Evolutionary conservation across 148 eudicot species (phyloP).

Genomic region (Rhododendron simsii): DNA sequence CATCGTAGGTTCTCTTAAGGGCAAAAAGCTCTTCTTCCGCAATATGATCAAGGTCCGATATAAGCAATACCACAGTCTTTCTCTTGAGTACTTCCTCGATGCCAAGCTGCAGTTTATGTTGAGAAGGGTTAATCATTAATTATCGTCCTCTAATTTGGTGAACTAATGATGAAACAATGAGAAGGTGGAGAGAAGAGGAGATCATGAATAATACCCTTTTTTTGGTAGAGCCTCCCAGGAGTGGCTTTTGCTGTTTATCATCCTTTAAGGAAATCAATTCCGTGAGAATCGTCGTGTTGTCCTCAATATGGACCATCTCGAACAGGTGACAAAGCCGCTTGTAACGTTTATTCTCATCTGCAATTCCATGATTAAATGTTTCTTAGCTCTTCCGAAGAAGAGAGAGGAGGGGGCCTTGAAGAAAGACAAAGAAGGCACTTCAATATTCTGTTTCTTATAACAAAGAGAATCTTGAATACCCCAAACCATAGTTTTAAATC

Average conservation of each 20-base stretch:
- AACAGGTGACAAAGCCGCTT: constrained; percentile 49
- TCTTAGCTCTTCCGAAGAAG: not conserved
- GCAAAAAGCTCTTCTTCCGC: constrained; percentile 45
- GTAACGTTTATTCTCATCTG: constrained; percentile 79
- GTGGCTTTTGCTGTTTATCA: constrained; percentile 46
- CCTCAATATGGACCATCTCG: constrained; percentile 49
- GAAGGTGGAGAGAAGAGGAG: not conserved
- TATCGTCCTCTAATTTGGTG: not conserved
- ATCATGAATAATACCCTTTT: constrained; percentile 35
- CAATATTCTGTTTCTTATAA: not conserved
- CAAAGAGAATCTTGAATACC: not conserved
- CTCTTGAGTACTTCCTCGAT: constrained; percentile 67
- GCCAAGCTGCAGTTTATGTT: constrained; percentile 38
- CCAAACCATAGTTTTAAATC: no score
- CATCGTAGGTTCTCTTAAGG: constrained; percentile 45
- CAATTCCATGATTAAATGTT: constrained; percentile 1
- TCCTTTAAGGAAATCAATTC: constrained; percentile 53
- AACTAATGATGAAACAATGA: not conserved
- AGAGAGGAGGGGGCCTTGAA: no score
- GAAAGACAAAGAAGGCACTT: no score
- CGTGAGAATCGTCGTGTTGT: constrained; percentile 60
- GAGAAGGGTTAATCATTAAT: no score
- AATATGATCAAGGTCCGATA: constrained; percentile 66
- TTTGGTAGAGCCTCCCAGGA: constrained; percentile 38
- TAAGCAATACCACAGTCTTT: constrained; percentile 64